These are phyloP conservation scores for Fusarium sp. DNA, from an alignment of 2,329 filamentous ascomycete species.

Conservation along the genomic window DNA sequence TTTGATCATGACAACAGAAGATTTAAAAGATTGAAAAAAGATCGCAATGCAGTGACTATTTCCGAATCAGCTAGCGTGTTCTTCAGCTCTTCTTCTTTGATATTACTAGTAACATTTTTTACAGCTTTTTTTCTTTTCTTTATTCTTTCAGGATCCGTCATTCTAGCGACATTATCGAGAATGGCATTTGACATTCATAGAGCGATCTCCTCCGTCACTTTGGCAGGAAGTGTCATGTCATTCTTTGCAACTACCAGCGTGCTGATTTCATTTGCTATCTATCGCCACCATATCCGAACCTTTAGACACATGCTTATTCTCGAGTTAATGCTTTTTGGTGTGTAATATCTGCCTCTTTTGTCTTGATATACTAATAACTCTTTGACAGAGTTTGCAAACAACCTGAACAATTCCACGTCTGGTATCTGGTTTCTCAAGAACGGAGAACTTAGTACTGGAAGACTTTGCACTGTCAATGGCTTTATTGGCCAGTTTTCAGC, in stretches of 20 bases:
- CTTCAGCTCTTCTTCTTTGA: no score
- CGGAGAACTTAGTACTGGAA: background rate
- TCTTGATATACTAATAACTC: no score
- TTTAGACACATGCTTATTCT: constrained; percentile 1
- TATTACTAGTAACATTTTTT: no score
- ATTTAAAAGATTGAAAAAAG: background rate
- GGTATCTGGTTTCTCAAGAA: constrained; percentile 1
- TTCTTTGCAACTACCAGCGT: background rate
- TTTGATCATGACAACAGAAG: background rate
- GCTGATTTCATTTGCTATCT: background rate
- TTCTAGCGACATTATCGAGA: background rate
- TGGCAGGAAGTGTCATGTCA: background rate
- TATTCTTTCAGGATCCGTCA: no score
- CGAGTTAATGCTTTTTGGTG: background rate
- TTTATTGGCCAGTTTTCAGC: constrained; percentile 2
- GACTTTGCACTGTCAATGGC: background rate
- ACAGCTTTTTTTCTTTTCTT: background rate
- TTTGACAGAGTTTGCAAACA: background rate
- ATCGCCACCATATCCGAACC: background rate
- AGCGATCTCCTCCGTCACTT: background rate
- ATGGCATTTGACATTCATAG: background rate
- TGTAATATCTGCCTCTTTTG: background rate
- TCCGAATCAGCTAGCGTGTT: no score
- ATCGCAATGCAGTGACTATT: no score
- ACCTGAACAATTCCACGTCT: background rate